phyloP scores from a whole-genome alignment of 805 yeast species.

The Wickerhamiella galacta region DNA sequence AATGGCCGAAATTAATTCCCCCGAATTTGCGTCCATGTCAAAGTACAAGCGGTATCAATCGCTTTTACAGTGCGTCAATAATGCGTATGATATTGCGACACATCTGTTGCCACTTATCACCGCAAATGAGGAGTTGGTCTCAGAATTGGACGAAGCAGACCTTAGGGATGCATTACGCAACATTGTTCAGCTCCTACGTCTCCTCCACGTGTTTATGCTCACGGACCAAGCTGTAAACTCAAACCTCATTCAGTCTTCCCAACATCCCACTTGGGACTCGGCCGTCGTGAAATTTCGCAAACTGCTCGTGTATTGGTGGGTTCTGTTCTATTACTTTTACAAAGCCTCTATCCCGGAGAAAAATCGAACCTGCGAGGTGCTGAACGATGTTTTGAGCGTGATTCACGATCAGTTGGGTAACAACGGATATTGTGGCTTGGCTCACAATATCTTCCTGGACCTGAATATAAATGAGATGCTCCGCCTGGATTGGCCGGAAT shows the following conservation, averaged over 20 bases:
- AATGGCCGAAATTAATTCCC: slow-evolving; percentile 22
- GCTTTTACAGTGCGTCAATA: slow-evolving; percentile 35
- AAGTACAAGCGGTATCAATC: slow-evolving; percentile 25
- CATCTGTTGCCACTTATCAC: slow-evolving; percentile 15
- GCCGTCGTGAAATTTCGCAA: slow-evolving; percentile 19
- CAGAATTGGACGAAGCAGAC: slow-evolving; percentile 5
- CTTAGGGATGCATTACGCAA: slow-evolving; percentile 7
- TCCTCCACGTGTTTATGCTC: slow-evolving; percentile 22
- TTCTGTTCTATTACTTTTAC: slow-evolving; percentile 26
- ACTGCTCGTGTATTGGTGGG: slow-evolving; percentile 22
- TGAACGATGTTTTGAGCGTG: slow-evolving; percentile 34
- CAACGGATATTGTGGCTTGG: slow-evolving; percentile 49
- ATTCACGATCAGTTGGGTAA: slow-evolving; percentile 63
- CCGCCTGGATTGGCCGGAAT: slow-evolving; percentile 26
- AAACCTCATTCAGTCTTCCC: slow-evolving; percentile 17
- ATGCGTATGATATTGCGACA: slow-evolving; percentile 34
- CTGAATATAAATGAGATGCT: slow-evolving; percentile 40
- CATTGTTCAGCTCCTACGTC: slow-evolving; percentile 18
- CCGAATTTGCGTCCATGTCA: slow-evolving; percentile 13
- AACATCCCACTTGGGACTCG: slow-evolving; percentile 19
- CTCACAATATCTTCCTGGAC: slow-evolving; percentile 44
- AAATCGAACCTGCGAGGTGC: slow-evolving; percentile 9
- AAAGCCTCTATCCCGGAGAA: slow-evolving; percentile 13
- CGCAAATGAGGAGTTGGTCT: slow-evolving; percentile 10
- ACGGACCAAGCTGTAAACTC: slow-evolving; percentile 23